Evolutionary conservation across 2,329 filamentous ascomycete species (phyloP).

Genomic region (Trichoderma sp.): DNA sequence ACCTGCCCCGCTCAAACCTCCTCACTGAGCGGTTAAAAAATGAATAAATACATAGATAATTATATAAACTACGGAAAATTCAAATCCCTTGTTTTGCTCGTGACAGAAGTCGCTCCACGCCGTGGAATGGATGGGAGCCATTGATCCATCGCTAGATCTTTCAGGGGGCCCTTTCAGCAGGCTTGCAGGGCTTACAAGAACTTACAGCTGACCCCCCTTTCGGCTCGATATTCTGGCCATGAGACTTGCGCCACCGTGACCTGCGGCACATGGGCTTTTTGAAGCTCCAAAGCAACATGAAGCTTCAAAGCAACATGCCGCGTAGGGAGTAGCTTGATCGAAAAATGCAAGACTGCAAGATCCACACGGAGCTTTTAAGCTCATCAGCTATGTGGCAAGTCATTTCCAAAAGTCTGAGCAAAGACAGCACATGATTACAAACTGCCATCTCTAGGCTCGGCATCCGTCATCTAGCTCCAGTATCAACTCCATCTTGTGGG

Average conservation of each 20-base stretch:
- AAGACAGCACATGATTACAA: neutral
- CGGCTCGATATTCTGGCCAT: neutral
- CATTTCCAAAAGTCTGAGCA: neutral
- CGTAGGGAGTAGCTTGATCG: neutral
- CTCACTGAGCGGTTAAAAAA: neutral
- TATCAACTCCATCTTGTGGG: neutral
- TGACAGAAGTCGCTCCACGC: neutral
- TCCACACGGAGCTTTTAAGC: neutral
- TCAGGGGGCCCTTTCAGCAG: neutral
- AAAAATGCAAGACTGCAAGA: neutral
- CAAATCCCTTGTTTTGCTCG: neutral
- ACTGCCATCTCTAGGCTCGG: neutral
- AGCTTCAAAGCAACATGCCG: neutral
- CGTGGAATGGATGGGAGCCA: neutral
- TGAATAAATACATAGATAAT: neutral
- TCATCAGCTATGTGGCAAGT: neutral
- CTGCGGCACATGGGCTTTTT: constrained; percentile 24
- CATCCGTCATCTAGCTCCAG: constrained; percentile 6
- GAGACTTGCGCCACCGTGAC: constrained; percentile 26
- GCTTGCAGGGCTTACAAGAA: neutral
- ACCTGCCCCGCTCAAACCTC: neutral
- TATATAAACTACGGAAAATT: neutral
- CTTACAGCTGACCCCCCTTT: neutral
- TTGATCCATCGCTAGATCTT: neutral
- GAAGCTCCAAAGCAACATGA: neutral